Evolutionary conservation across 345 rosid genomes (phyloP), one percentile per base, ranked within the genome.

Genomic region (Toxicodendron radicans): DNA sequence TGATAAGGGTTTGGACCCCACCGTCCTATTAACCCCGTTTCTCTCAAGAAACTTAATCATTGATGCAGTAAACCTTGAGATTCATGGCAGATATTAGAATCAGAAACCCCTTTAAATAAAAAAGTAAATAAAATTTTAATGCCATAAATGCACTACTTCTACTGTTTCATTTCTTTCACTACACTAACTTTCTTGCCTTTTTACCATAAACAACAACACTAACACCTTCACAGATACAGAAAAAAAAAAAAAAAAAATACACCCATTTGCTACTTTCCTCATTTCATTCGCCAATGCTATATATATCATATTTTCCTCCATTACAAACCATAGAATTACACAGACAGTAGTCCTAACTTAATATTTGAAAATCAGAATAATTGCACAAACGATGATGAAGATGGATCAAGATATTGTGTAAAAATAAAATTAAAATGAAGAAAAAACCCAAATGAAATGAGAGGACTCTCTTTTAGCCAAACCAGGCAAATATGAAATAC

Each of bases 1-100:
- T 80, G 83, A 83, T 86, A 83, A 84, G 80, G 78, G 73, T 73
- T 33, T 65, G 83, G 89, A 75, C 64, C 87, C 83, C 83, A 62
- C 78, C 2, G 64, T 57, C 72, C 83, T 67, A 54, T 67, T 75
- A 54, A 74, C 73, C 68, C 59, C 30, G 2, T 52, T 27, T 69
- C 71, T 66, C 68, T 35, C 60, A 75, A 41, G 69, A 71, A 72
- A 66, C 77, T 83, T 83, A 83, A 85, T 85, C 87, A 83, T 83
- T 85, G 85, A 81, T 70, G 84, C 84, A 67, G 86, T 83, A 80
- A 82, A 72, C 75, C 75, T 69, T 76, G 79, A 76, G 83, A 78
- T 80, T 78, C 81, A 73, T 80, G 70, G 79, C 76, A 78, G 77
- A 66, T 78, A 58, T 72, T 62, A 35, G 68, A 79, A 56, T 73